Base-by-base conservation (phyloP, 495 filamentous ascomycete species). In the Glutinoglossum americanum region DNA sequence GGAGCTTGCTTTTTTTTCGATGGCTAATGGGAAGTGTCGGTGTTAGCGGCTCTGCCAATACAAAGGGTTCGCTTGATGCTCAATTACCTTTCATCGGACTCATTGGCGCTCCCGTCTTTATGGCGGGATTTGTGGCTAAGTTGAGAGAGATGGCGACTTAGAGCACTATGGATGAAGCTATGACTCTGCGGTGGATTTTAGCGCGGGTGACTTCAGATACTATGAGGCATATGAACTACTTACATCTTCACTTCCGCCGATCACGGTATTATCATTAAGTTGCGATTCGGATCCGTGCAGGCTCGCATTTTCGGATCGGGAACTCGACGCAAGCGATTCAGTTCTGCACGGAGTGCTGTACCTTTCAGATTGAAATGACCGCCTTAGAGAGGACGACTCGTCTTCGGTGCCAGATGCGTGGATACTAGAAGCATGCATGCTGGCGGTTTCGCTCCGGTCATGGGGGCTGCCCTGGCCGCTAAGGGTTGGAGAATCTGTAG, bases 401-500 rank as follows among this genome's bases (percentile, higher is more conserved):
- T 63, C 60, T 9, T 41, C 57, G 57, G 33, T 17, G 28, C 57
- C 49, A 58, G 57, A 33, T 25, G 26, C 26, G 30, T 53, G 21
- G 11, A 21, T 28, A 39, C 57, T 59, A 28, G 57, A 54, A 23
- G 35, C 26, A 11, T 53, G 59, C 3, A 59, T 32, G 49, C 62
- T 64, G 58, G 60, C 61, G 33, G 59, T 62, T 19, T 66, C 59
- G 45, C 65, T 65, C 26, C 30, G 56, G 27, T 67, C 68, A 17
- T 64, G 54, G 1, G 67, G 13, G 44, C 72, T 82, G 62, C 75
- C 81, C 8, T 73, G 76, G 41, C 66, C 73, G 3, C 68, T 66
- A n/a, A 80, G 63, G 7, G 78, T 62, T 44, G 72, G 69, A 4
- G 70, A 70, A 2, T 10, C 54, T 27, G 71, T 72, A 30, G 70